A percentile compares a stretch with the other conserved stretches of the same genome.
Conservation (phyloP, 768 basidiomycete genomes). For the Agrocybe pediades region DNA sequence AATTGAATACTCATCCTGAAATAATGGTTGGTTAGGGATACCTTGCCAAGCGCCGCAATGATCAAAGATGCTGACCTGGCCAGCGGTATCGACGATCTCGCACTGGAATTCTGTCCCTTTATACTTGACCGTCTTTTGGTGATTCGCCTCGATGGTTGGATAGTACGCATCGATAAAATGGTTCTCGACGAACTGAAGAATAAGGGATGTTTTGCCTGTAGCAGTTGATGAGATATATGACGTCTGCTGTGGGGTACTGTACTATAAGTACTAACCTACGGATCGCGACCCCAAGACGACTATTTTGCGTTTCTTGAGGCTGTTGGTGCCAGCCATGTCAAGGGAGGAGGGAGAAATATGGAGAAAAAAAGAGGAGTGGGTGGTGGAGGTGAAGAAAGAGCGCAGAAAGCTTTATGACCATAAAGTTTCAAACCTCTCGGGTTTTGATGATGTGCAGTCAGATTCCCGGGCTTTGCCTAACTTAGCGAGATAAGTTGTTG, state of each 20-base stretch:
- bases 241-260: conserved; percentile 18
- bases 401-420: not conserved
- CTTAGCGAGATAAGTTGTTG: conserved; percentile 1
- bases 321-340: not conserved
- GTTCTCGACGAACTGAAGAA: conserved; percentile 85
- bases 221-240: conserved; percentile 9
- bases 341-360: not conserved
- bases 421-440: too few relatives aligned
- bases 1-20: conserved; percentile 88
- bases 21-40: conserved; percentile 2
- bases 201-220: conserved; percentile 89
- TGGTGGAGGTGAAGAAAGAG: not conserved
- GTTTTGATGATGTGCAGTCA: conserved; percentile 1
- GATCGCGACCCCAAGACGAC: conserved; percentile 83
- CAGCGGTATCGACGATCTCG: conserved; percentile 95
- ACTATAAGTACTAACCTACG: conserved; percentile 59
- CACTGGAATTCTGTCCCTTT: conserved; percentile 86
- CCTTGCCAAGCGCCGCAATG: not conserved
- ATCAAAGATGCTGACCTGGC: conserved; percentile 62
- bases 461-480: not conserved
- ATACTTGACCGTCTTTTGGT: conserved; percentile 73
- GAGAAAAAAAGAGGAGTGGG: not conserved
- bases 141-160: conserved; percentile 87
- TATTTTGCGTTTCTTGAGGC: conserved; percentile 75
- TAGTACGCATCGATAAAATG: conserved; percentile 88